Percentiles rank a stretch among this genome's conserved stretches.
These are phyloP conservation scores for Globisporangium cylindrosporum DNA, from an alignment of 352 stramenopile species.

Conservation along the genomic window DNA sequence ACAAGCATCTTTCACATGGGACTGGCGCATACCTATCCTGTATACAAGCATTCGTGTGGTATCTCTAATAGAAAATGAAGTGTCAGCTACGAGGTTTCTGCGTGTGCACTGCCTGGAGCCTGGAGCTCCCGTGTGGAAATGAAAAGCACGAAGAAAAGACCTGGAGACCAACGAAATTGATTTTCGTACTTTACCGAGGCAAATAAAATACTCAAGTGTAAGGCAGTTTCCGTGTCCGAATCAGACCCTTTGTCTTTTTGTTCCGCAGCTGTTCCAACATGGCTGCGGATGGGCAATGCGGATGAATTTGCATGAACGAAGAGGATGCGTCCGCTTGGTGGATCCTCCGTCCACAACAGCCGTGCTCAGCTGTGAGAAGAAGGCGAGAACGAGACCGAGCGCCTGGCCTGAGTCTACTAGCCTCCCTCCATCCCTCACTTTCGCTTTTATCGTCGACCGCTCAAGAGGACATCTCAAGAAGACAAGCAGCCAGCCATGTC, in stretches of 20 bases:
- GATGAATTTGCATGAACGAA: not conserved
- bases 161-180: not conserved
- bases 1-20: too few relatives aligned
- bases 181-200: too few relatives aligned
- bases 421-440: not conserved
- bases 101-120: too few relatives aligned
- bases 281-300: not conserved
- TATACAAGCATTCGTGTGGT: too few relatives aligned
- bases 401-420: not conserved
- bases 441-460: not conserved
- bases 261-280: not conserved
- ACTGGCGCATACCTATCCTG: too few relatives aligned
- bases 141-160: not conserved
- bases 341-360: too few relatives aligned
- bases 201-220: not conserved
- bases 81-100: too few relatives aligned
- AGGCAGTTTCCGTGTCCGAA: not conserved
- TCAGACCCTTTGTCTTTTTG: not conserved
- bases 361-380: too few relatives aligned
- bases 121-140: too few relatives aligned
- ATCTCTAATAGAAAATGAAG: too few relatives aligned
- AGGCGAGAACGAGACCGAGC: too few relatives aligned
- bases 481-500: conserved; percentile 7
- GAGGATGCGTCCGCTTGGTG: not conserved
- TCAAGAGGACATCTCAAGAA: not conserved